Evolutionary conservation across 495 filamentous ascomycete species (phyloP), one percentile per base, ranked within the genome.

Genomic region (Hypoxylon perforatum): DNA sequence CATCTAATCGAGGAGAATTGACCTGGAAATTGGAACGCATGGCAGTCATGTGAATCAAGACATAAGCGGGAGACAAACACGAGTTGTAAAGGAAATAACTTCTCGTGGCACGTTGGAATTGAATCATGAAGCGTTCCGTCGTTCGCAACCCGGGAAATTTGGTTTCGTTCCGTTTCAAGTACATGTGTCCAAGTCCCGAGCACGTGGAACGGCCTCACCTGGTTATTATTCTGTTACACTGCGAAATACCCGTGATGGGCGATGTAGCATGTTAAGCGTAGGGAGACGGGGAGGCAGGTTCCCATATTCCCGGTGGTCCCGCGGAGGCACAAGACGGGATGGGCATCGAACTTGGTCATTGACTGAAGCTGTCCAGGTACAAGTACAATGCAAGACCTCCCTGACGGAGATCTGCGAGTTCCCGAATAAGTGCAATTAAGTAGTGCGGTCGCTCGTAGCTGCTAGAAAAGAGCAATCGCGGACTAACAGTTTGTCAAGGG

Each of bases 131-230:
- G 35, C 33, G 38, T 41, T 41, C 36, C 46, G 30, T 15, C 49
- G 42, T 18, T 14, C 9, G n/a, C n/a, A 41, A 19, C 8, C 14
- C 60, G 60, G 65, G 53, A 41, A 69, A 64, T 69, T 45, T 50
- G 55, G 54, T 38, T 39, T 68, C 36, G 48, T 12, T 44, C 28
- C n/a, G 59, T 63, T 63, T 68, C 55, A 68, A 45, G 44, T 59
- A 55, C 59, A 63, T 63, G 59, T 60, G 59, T 49, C 50, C 42
- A 58, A 25, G 33, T 56, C 44, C 60, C 65, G 65, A 63, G 36
- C 60, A 61, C 65, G 65, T 69, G 65, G 65, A 15, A 57, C 50
- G 63, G 49, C 57, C 49, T 52, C 46, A 28, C 53, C 55, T 42
- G 49, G 58, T 56, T 60, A 49, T 58, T 55, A 11, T 59, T 22